These are phyloP conservation scores for Candida patagonica DNA, from an alignment of 805 yeast species.

Conservation along the genomic window DNA sequence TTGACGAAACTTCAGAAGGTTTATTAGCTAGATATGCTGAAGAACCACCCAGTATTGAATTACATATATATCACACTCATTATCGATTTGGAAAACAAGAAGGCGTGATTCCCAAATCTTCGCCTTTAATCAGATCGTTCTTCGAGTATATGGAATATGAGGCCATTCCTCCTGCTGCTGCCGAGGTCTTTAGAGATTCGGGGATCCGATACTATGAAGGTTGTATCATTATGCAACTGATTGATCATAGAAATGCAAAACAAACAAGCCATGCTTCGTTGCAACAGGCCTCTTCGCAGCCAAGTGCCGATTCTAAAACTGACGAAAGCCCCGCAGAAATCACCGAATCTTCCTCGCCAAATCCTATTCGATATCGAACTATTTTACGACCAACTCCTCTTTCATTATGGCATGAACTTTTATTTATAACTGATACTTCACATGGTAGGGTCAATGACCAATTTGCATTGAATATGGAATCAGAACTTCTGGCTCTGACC, in stretches of 20 bases:
- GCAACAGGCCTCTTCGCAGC: constrained; percentile 4
- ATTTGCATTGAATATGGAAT: constrained; percentile 71
- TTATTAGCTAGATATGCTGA: constrained; percentile 68
- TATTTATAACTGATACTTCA: constrained; percentile 75
- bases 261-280: not conserved
- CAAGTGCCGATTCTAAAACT: not conserved
- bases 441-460: constrained; percentile 61
- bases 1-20: constrained; percentile 60
- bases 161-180: constrained; percentile 78
- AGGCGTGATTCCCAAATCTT: constrained; percentile 72
- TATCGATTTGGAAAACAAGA: constrained; percentile 88
- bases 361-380: constrained; percentile 67
- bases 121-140: constrained; percentile 66
- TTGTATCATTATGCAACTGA: constrained; percentile 74
- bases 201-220: constrained; percentile 84
- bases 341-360: not conserved
- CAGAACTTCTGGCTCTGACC: constrained; percentile 75
- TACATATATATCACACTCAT: constrained; percentile 87
- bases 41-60: constrained; percentile 71
- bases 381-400: constrained; percentile 71
- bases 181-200: constrained; percentile 83
- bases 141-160: constrained; percentile 70
- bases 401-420: constrained; percentile 74
- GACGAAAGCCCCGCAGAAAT: not conserved
- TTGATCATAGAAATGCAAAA: constrained; percentile 54